Evolutionary conservation across 1,284 basidiomycete species (phyloP).

Genomic region (Cutaneotrichosporon cyanovorans): DNA sequence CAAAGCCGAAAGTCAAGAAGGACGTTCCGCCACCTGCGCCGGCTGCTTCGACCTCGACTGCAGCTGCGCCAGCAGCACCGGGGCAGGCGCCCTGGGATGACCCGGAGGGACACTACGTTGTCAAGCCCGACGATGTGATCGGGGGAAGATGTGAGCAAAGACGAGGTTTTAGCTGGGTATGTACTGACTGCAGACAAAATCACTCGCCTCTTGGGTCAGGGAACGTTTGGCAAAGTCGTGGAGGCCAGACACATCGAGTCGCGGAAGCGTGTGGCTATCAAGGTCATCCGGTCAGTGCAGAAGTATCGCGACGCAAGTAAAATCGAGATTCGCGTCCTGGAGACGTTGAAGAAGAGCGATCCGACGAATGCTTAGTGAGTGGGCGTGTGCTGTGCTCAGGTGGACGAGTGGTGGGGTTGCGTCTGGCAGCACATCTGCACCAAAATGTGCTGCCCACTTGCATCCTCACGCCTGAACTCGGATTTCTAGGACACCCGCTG

Average conservation of each 20-base stretch:
- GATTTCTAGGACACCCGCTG: no score
- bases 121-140: constrained; percentile 80
- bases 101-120: constrained; percentile 90
- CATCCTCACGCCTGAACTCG: no score
- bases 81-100: constrained; percentile 66
- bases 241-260: constrained; percentile 79
- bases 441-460: no score
- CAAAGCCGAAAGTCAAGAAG: constrained; percentile 23
- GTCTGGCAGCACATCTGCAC: no score
- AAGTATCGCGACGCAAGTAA: constrained; percentile 98
- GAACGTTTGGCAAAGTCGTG: constrained; percentile 98
- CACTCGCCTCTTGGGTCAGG: constrained; percentile 83
- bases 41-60: constrained; percentile 3
- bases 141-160: constrained; percentile 61
- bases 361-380: constrained; percentile 80
- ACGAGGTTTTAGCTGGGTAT: background rate
- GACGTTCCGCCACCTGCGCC: constrained; percentile 9
- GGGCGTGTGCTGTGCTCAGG: no score
- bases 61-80: constrained; percentile 3
- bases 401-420: no score
- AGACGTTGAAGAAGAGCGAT: constrained; percentile 84
- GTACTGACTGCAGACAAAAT: constrained; percentile 64
- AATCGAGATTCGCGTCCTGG: constrained; percentile 93
- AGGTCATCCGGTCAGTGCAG: constrained; percentile 93
- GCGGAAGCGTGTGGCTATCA: constrained; percentile 78